Conservation (phyloP, 306 rosid genomes). For the Malus asiatica region DNA sequence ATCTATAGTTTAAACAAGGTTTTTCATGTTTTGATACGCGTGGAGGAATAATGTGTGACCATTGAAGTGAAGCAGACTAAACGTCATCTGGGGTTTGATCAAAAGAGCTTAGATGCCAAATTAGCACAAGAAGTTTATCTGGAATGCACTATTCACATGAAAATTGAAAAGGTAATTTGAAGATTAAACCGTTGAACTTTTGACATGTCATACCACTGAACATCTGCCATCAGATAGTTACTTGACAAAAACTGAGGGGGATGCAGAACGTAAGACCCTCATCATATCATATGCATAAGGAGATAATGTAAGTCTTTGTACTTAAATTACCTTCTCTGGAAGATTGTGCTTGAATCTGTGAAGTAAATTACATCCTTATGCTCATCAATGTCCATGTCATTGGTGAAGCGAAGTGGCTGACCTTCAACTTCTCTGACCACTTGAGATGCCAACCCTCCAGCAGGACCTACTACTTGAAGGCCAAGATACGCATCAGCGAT, state of each 20-base stretch:
- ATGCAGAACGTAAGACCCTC: neutral
- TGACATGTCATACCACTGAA: neutral
- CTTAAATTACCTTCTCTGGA: constrained; percentile 65
- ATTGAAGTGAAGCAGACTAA: neutral
- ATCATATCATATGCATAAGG: neutral
- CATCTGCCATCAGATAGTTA: neutral
- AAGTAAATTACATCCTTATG: constrained; percentile 61
- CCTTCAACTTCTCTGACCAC: constrained; percentile 69
- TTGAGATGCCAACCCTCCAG: constrained; percentile 72
- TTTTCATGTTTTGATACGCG: neutral
- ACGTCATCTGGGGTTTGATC: neutral
- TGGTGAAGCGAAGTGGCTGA: constrained; percentile 63
- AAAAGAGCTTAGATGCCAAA: neutral
- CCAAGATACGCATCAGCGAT: constrained; percentile 91
- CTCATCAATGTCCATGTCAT: constrained; percentile 76
- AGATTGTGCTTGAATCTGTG: constrained; percentile 61
- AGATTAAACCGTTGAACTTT: neutral
- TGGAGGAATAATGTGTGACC: neutral
- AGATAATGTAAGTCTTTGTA: neutral
- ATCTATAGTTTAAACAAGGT: neutral
- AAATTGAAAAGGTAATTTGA: neutral
- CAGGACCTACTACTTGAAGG: constrained; percentile 72
- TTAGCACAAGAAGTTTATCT: neutral
- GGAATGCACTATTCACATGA: neutral
- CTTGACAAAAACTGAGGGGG: neutral